Base-by-base conservation (phyloP, 2,329 filamentous ascomycete genomes). In the Remersonia thermophila region DNA sequence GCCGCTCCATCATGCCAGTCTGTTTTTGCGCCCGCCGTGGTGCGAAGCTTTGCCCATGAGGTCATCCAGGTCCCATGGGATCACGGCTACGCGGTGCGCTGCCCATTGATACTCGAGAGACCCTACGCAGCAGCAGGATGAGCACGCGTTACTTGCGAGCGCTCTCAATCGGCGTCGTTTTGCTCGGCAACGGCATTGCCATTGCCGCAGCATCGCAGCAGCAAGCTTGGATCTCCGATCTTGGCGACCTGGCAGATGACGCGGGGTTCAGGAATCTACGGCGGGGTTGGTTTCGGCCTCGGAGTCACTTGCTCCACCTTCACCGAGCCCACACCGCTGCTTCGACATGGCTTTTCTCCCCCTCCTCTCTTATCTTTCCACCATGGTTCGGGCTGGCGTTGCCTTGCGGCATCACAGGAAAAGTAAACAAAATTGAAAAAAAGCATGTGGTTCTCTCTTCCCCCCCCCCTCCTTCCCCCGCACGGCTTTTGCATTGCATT, bases 321-420 rank as follows among this genome's bases (percentile, higher is more conserved):
- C 36, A 35, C 36, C 32, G 32, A 38, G 32, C 36, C n/a, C n/a
- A 34, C 36, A 38, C 36, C 36, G 36, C 36, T 27, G 36, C 36
- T 33, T 32, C 28, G n/a, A n/a, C 20, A 23, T 23, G 20, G 20
- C 20, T n/a, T n/a, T n/a, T n/a, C n/a, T n/a, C 3, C 13, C 25
- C 27, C 3, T 27, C 12, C 30, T 23, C 20, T 14, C 20, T 23
- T 16, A 30, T 16, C 10, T 30, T 17, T 30, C 28, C n/a, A n/a
- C 28, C 28, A 15, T 14, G n/a, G n/a, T n/a, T n/a, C n/a, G n/a
- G n/a, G n/a, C 20, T 23, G 20, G 5, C 20, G 5, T 23, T 23
- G 5, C 9, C 20, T 23, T 23, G 20, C 20, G 5, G 20, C 5
- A 5, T 23, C 20, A 23, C 20, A n/a, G 14, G 7, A 30, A n/a